Conservation (phyloP, 257 asterid genomes). For the Hygrophila difformis region DNA sequence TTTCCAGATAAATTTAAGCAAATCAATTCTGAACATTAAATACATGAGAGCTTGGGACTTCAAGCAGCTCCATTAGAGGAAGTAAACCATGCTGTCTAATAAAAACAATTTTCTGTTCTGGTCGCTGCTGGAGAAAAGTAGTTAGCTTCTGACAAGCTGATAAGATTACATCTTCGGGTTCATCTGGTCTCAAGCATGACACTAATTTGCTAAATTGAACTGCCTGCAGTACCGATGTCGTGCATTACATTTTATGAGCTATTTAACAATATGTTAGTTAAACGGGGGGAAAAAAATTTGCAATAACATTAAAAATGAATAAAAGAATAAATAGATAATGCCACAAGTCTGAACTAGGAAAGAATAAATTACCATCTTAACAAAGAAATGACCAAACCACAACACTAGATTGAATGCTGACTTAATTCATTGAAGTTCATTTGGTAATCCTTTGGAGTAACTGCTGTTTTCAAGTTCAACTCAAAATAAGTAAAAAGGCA, state of each 20-base stretch:
- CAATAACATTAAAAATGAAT: too few species aligned
- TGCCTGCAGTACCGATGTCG: slow-evolving; percentile 67
- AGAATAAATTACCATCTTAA: not conserved
- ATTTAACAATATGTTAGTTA: not conserved
- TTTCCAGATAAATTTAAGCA: slow-evolving; percentile 12
- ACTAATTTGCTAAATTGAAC: slow-evolving; percentile 88
- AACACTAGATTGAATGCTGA: too few species aligned
- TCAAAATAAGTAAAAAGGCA: too few species aligned
- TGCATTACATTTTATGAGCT: too few species aligned
- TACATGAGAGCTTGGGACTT: slow-evolving; percentile 83
- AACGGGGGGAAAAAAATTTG: not conserved
- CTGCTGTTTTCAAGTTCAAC: too few species aligned
- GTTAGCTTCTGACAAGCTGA: slow-evolving; percentile 90
- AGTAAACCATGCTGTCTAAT: slow-evolving; percentile 94
- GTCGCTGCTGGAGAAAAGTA: slow-evolving; percentile 71
- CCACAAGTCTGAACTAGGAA: not conserved
- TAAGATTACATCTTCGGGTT: slow-evolving; percentile 81
- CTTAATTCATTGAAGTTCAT: too few species aligned
- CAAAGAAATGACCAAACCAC: not conserved
- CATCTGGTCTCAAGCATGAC: slow-evolving; percentile 85
- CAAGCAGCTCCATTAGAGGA: slow-evolving; percentile 90
- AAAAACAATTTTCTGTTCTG: slow-evolving; percentile 87
- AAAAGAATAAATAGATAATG: not conserved
- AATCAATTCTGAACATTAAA: slow-evolving; percentile 22
- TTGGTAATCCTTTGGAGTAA: too few species aligned